Conservation (phyloP, 1,139 yeast genomes). For the Pichia sp. region DNA sequence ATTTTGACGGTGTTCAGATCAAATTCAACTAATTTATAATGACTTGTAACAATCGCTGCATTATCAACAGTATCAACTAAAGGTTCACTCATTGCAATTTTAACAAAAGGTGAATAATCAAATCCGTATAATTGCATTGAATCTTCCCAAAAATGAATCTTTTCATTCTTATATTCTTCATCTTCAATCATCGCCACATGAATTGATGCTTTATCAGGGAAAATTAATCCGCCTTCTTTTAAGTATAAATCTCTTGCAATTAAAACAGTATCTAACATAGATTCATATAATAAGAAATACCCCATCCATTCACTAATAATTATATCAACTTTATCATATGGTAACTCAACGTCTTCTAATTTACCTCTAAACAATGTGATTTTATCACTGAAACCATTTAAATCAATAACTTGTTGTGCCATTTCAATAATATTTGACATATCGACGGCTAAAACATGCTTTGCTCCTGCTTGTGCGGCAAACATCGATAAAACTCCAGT, state of each 20-base stretch:
- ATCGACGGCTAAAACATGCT: slow-evolving; percentile 94
- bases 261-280: slow-evolving; percentile 95
- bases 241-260: slow-evolving; percentile 90
- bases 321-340: slow-evolving; percentile 78
- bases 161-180: slow-evolving; percentile 86
- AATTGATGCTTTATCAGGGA: slow-evolving; percentile 93
- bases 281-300: slow-evolving; percentile 88
- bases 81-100: slow-evolving; percentile 79
- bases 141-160: slow-evolving; percentile 92
- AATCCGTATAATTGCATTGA: slow-evolving; percentile 69
- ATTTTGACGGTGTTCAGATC: slow-evolving; percentile 85
- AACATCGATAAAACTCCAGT: slow-evolving; percentile 96
- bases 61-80: slow-evolving; percentile 89
- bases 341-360: slow-evolving; percentile 86
- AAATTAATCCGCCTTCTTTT: slow-evolving; percentile 66
- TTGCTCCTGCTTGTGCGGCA: slow-evolving; percentile 97
- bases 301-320: slow-evolving; percentile 99
- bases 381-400: slow-evolving; percentile 82
- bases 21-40: slow-evolving; percentile 66
- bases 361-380: slow-evolving; percentile 90
- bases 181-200: slow-evolving; percentile 93
- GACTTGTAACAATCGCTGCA: slow-evolving; percentile 64
- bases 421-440: slow-evolving; percentile 94
- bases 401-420: slow-evolving; percentile 78
- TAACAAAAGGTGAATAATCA: slow-evolving; percentile 68